Evolutionary conservation across 2,329 filamentous ascomycete species (phyloP), one percentile per base, ranked within the genome.

Genomic region (Beauveria bassiana): DNA sequence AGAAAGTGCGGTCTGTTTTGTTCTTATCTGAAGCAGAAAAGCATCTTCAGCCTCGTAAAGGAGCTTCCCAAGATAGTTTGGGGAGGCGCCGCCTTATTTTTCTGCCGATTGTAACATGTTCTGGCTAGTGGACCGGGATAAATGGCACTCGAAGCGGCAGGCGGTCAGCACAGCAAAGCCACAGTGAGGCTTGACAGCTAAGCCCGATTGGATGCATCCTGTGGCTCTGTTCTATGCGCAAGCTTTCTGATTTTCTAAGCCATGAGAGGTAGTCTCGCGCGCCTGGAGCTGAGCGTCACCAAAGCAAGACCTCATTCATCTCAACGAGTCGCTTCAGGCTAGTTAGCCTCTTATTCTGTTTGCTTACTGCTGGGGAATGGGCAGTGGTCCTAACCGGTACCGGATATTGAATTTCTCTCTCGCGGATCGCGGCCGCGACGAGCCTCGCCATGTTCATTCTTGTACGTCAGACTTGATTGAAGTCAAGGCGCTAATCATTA

Each of bases 381-480:
- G 34, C 14, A 16, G 34, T 16, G 12, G 7, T 18, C 9, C 16
- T 34, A 22, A 58, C 5, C 10, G n/a, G 7, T 38, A 22, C 31
- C 18, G 16, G 22, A 10, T 51, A 22, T 42, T 51, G 42, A 38
- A 38, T 24, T 16, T 20, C 28, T 14, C 46, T 58, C 18, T 7
- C 9, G n/a, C 24, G 20, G 18, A 50, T 31, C 20, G 40, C 20
- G 5, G 16, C 26, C 14, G 40, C 59, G 22, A 14, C 20, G 2
- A 47, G 22, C 12, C 50, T 26, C 59, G 63, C 45, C 65, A 82
- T 83, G 80, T 83, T 83, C 65, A 81, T 83, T 63, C 71, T 82
- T 45, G 80, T 82, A 67, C 56, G 68, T 24, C 8, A 34, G 7
- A 26, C 38, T 9, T 18, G 40, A 18, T 34, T 16, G 28, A 16